These are phyloP conservation scores for Yamadazyma kitorensis DNA, from an alignment of 805 yeast genomes.

Conservation along the genomic window DNA sequence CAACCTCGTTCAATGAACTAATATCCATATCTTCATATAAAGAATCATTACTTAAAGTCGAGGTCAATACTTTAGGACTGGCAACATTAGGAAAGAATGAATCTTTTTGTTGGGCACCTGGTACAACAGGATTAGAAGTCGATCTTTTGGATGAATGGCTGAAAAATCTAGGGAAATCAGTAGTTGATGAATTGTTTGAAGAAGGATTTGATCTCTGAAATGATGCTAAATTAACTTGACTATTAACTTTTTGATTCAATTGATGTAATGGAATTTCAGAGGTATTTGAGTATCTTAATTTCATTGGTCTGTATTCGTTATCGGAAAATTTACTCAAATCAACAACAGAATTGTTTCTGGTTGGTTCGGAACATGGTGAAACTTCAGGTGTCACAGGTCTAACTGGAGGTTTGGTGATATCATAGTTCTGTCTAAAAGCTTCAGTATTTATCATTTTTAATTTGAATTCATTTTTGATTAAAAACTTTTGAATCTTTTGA, in stretches of 20 bases:
- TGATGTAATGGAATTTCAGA: conserved; percentile 37
- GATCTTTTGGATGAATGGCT: conserved; percentile 11
- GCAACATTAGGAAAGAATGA: conserved; percentile 24
- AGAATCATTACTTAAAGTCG: conserved; percentile 8
- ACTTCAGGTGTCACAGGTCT: conserved; percentile 41
- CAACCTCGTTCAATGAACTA: background rate
- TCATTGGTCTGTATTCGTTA: conserved; percentile 38
- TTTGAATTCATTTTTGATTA: conserved; percentile 31
- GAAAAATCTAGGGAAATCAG: conserved; percentile 17
- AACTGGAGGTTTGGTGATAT: conserved; percentile 29
- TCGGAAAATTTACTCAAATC: conserved; percentile 34
- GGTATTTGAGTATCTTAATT: conserved; percentile 35
- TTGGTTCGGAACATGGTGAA: conserved; percentile 41
- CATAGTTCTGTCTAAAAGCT: conserved; percentile 31
- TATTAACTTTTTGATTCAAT: conserved; percentile 39
- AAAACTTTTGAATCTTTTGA: conserved; percentile 21
- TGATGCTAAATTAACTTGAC: conserved; percentile 31
- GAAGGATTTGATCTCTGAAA: conserved; percentile 15
- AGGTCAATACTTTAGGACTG: conserved; percentile 5
- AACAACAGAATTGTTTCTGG: conserved; percentile 38
- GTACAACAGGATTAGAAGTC: conserved; percentile 22
- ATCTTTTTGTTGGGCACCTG: conserved; percentile 15
- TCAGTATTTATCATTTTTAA: conserved; percentile 37
- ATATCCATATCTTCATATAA: conserved; percentile 9
- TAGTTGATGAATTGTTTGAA: conserved; percentile 13